These are phyloP conservation scores for Globisporangium splendens DNA, from an alignment of 352 stramenopile genomes.

Conservation along the genomic window DNA sequence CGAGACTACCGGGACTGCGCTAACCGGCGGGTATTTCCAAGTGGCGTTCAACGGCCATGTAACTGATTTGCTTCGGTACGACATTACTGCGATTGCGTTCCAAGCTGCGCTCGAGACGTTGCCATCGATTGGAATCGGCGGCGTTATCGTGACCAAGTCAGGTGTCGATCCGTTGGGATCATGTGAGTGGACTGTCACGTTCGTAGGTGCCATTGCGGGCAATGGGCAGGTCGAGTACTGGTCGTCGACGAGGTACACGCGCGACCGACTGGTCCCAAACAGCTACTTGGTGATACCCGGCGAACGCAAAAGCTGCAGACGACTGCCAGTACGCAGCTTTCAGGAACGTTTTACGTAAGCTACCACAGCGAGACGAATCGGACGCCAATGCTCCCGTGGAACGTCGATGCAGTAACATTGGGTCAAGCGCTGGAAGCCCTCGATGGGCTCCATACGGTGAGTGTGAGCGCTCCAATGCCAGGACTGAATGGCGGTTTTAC, in stretches of 20 bases:
- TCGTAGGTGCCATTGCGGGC: constrained; percentile 39
- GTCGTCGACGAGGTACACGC: constrained; percentile 55
- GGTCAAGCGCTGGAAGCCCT: constrained; percentile 63
- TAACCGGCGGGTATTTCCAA: constrained; percentile 57
- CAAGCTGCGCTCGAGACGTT: constrained; percentile 60
- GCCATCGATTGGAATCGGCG: constrained; percentile 37
- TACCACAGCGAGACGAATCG: constrained; percentile 46
- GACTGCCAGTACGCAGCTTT: constrained; percentile 44
- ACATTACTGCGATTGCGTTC: constrained; percentile 46
- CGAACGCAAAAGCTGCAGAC: constrained; percentile 74
- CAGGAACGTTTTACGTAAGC: constrained; percentile 82
- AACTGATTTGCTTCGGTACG: constrained; percentile 61
- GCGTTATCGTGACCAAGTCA: constrained; percentile 38
- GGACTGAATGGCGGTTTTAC: constrained; percentile 57
- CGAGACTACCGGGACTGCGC: constrained; percentile 24
- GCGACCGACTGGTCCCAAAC: constrained; percentile 39
- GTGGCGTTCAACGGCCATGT: constrained; percentile 65
- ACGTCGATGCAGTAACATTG: constrained; percentile 50
- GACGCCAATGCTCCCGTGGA: constrained; percentile 73
- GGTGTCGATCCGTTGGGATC: constrained; percentile 22
- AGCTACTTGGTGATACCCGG: constrained; percentile 55
- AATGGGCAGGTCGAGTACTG: constrained; percentile 59
- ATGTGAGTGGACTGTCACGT: constrained; percentile 61
- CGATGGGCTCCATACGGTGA: constrained; percentile 66
- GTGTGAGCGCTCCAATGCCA: constrained; percentile 29